phyloP scores from a whole-genome alignment of 495 filamentous ascomycete genomes.

The Podospora anserina region DNA sequence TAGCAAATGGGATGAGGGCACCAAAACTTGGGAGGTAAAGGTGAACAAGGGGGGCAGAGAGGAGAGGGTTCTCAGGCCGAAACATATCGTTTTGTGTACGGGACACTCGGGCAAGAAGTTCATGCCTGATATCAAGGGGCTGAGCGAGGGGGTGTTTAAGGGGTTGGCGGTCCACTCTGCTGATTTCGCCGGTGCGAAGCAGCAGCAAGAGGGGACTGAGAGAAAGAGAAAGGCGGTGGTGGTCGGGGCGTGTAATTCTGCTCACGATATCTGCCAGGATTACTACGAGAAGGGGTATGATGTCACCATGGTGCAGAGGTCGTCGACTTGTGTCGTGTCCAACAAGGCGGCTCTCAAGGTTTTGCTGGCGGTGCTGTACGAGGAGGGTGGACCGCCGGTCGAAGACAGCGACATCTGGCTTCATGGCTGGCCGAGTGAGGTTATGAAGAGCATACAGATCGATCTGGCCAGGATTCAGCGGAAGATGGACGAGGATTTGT shows the following conservation, averaged over 20 bases:
- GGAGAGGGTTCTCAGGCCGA: slow-evolving; percentile 59
- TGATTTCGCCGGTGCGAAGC: slow-evolving; percentile 59
- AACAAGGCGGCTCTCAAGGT: slow-evolving; percentile 48
- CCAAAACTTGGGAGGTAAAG: slow-evolving; percentile 59
- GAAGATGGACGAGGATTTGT: slow-evolving; percentile 49
- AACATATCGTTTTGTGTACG: slow-evolving; percentile 68
- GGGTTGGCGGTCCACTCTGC: slow-evolving; percentile 65
- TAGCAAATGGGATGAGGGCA: slow-evolving; percentile 52
- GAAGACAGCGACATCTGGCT: slow-evolving; percentile 63
- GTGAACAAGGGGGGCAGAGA: slow-evolving; percentile 53
- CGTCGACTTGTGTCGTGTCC: slow-evolving; percentile 66
- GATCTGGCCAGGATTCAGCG: slow-evolving; percentile 49
- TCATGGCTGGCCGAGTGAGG: slow-evolving; percentile 55
- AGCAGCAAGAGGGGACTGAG: slow-evolving; percentile 11
- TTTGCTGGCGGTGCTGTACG: slow-evolving; percentile 57
- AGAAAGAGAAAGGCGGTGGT: slow-evolving; percentile 67
- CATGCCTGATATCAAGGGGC: slow-evolving; percentile 60
- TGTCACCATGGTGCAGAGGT: slow-evolving; percentile 83
- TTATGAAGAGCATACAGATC: slow-evolving; percentile 55
- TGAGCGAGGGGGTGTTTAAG: slow-evolving; percentile 50
- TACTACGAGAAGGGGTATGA: slow-evolving; percentile 75
- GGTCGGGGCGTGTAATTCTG: slow-evolving; percentile 77
- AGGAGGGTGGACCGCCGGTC: slow-evolving; percentile 55
- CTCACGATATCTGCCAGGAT: slow-evolving; percentile 80
- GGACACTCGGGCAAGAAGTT: slow-evolving; percentile 71